phyloP scores from a whole-genome alignment of 2,329 filamentous ascomycete species.

The Chrysoporthe cubensis region DNA sequence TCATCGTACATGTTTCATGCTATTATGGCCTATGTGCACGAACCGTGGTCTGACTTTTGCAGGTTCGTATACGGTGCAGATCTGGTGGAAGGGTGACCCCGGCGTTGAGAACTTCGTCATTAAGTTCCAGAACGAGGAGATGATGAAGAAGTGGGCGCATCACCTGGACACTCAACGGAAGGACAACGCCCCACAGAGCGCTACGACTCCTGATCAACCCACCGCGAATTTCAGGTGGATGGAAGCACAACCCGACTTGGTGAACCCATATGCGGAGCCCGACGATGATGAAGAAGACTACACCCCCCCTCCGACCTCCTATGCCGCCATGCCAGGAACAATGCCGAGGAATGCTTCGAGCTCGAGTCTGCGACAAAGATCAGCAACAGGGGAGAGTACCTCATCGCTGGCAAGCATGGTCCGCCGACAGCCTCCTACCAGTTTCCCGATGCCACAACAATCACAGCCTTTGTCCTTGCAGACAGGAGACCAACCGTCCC shows the following conservation, averaged over 20 bases:
- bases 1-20: background rate
- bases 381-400: slow-evolving; percentile 73
- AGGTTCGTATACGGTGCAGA: slow-evolving; percentile 95
- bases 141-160: slow-evolving; percentile 88
- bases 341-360: slow-evolving; percentile 72
- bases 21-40: background rate
- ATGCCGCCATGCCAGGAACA: slow-evolving; percentile 42
- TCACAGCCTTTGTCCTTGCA: slow-evolving; percentile 70
- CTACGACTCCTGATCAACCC: slow-evolving; percentile 49
- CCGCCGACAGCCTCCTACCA: slow-evolving; percentile 64
- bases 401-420: slow-evolving; percentile 60
- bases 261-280: slow-evolving; percentile 79
- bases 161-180: slow-evolving; percentile 79
- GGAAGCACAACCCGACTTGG: slow-evolving; percentile 67
- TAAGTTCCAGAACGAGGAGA: slow-evolving; percentile 88
- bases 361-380: slow-evolving; percentile 74
- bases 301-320: slow-evolving; percentile 30
- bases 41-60: slow-evolving; percentile 37
- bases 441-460: slow-evolving; percentile 67
- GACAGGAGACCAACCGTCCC: slow-evolving; percentile 58
- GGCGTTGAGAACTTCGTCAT: slow-evolving; percentile 97
- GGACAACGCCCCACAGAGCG: slow-evolving; percentile 56
- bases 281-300: slow-evolving; percentile 65
- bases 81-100: slow-evolving; percentile 97
- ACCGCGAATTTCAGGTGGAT: slow-evolving; percentile 83